Base-by-base conservation (phyloP, 768 basidiomycete species). In the Boletus tylopilopsis region DNA sequence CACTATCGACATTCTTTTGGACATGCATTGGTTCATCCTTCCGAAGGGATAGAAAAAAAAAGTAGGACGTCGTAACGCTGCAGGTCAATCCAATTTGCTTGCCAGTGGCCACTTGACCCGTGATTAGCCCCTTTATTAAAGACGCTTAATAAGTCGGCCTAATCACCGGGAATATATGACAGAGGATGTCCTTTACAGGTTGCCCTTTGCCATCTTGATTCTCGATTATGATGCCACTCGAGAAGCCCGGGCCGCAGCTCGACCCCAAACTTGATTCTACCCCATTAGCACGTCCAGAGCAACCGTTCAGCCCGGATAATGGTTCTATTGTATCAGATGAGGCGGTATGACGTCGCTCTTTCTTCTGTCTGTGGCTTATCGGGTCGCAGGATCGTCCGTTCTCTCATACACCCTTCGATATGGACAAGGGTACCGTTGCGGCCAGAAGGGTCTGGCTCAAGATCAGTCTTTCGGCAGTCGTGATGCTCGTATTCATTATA, bases 391-490 rank as follows among this genome's bases (percentile, higher is more conserved):
- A 67, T 21, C 50, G 18, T 19, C 68, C 63, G 5, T 71, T 66
- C 44, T 56, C 64, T 9, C 67, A 70, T 54, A 50, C 32, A n/a
- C 24, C 66, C 25, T 62, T 59, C 27, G 68, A 71, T 42, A 56
- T 21, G 22, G 66, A 68, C 53, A 53, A 16, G 37, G 66, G 49
- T 12, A 69, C 64, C n/a, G 16, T 59, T 25, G 37, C 42, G 2
- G 66, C 70, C 16, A 71, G 80, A 18, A 58, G 45, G 23, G 48
- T 60, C 10, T 82, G 79, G 67, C 47, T 77, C 42, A 73, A 64
- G 55, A 68, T 70, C 3, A 65, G 80, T 39, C 6, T 73, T 6
- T 50, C 59, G 10, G 69, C 72, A 16, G 61, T 68, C 3, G 53
- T 70, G 12, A 45, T 74, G 23, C 59, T 79, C 16, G 59, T 70